Percentiles rank a stretch among this genome's conserved stretches.
Evolutionary conservation across 768 basidiomycete species (phyloP).

Genomic region (Tylopilus vinaceipallidus): DNA sequence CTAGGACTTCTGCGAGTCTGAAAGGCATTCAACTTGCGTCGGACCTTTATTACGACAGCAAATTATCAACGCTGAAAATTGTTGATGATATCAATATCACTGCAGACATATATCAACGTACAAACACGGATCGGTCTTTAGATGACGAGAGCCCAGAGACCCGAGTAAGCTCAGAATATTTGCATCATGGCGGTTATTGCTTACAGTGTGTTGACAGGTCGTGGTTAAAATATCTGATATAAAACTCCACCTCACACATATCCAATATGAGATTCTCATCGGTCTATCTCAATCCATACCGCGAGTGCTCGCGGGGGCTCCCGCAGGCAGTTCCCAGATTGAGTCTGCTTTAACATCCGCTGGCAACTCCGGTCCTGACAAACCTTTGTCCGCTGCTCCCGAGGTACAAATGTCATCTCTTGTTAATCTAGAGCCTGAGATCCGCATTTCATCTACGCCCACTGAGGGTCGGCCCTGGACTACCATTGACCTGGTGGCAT

Average conservation of each 20-base stretch:
- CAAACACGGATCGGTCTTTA: constrained; percentile 48
- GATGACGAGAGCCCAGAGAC: constrained; percentile 64
- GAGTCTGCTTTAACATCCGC: constrained; percentile 22
- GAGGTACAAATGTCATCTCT: constrained; percentile 3
- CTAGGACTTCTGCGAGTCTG: constrained; percentile 71
- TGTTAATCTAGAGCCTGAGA: constrained; percentile 51
- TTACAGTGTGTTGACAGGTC: constrained; percentile 46
- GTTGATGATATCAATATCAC: constrained; percentile 85
- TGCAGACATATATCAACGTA: constrained; percentile 64
- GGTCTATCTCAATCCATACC: constrained; percentile 67
- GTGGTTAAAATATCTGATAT: constrained; percentile 77
- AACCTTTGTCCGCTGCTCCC: neutral
- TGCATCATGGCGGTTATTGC: neutral
- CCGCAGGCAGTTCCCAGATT: constrained; percentile 40
- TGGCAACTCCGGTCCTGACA: constrained; percentile 6
- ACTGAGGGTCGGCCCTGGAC: constrained; percentile 48
- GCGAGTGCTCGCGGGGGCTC: constrained; percentile 50
- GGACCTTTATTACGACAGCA: constrained; percentile 48
- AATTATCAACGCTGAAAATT: constrained; percentile 68
- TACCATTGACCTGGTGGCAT: constrained; percentile 70
- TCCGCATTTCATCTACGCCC: constrained; percentile 34
- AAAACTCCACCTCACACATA: constrained; percentile 78
- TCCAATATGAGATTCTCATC: constrained; percentile 75
- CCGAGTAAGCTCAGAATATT: constrained; percentile 51
- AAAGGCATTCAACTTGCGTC: constrained; percentile 83